These are phyloP conservation scores for Phtheirospermum japonicum DNA, from an alignment of 257 asterid species.

Conservation along the genomic window DNA sequence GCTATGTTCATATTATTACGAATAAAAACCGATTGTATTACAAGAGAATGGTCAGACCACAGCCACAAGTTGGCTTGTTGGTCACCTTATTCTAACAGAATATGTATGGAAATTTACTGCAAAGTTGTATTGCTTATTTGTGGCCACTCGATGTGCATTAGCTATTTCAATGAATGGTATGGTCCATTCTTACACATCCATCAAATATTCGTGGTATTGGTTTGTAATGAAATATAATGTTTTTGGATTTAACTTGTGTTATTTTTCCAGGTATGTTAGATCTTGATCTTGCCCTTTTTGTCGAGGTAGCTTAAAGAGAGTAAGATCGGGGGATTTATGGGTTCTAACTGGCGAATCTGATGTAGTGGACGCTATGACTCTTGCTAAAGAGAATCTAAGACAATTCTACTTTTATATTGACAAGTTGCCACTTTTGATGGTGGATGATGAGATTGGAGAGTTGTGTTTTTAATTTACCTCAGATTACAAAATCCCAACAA, in stretches of 20 bases:
- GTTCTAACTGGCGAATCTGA: constrained; percentile 45
- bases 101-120: constrained; percentile 58
- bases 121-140: constrained; percentile 57
- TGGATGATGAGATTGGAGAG: no score
- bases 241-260: no score
- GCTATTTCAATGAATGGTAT: constrained; percentile 59
- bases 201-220: background rate
- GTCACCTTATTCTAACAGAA: no score
- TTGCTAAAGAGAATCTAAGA: constrained; percentile 51
- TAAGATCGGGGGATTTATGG: constrained; percentile 51
- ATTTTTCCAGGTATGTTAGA: constrained; percentile 34
- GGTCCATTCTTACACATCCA: no score
- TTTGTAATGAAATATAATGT: background rate
- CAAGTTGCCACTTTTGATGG: constrained; percentile 45
- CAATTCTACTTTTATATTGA: constrained; percentile 51
- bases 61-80: no score
- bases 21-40: no score
- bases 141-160: constrained; percentile 58
- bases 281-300: constrained; percentile 64
- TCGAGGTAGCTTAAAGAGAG: constrained; percentile 55
- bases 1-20: no score
- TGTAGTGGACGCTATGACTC: constrained; percentile 41
- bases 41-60: no score
- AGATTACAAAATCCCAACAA: no score
- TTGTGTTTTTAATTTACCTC: no score